phyloP scores from a whole-genome alignment of 1,139 yeast genomes.

The Barnettozyma hawaiiensis region DNA sequence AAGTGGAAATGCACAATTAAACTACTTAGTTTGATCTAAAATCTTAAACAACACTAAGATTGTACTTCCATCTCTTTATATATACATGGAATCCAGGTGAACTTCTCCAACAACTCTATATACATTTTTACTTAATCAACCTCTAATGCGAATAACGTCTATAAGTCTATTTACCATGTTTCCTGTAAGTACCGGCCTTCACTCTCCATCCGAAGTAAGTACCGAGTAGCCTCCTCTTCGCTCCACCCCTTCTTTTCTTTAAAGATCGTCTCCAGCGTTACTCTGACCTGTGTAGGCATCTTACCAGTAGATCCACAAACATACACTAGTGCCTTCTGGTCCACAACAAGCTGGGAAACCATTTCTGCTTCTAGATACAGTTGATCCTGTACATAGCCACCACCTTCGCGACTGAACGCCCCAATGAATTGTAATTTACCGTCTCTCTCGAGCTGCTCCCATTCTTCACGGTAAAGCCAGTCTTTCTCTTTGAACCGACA shows the following conservation, averaged over 20 bases:
- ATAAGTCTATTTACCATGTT: conserved; percentile 56
- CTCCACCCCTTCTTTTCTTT: conserved; percentile 26
- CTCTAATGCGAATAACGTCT: neutral
- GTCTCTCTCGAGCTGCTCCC: conserved; percentile 36
- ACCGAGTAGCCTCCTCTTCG: conserved; percentile 45
- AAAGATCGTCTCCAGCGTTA: conserved; percentile 40
- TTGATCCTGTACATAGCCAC: conserved; percentile 66
- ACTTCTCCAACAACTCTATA: too few species aligned
- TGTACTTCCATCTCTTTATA: too few species aligned
- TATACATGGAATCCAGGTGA: too few species aligned
- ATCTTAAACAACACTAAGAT: too few species aligned
- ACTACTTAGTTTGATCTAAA: too few species aligned
- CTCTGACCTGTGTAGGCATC: conserved; percentile 88
- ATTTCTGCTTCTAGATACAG: conserved; percentile 44
- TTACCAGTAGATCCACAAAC: conserved; percentile 92
- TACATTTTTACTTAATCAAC: too few species aligned
- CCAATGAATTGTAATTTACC: conserved; percentile 40
- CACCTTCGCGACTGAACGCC: conserved; percentile 59
- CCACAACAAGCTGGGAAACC: conserved; percentile 47
- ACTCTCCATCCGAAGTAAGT: conserved; percentile 57
- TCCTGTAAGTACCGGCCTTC: conserved; percentile 76
- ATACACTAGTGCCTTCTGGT: conserved; percentile 56
- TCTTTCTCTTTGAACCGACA: conserved; percentile 66
- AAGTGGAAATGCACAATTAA: too few species aligned
- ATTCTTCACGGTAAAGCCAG: conserved; percentile 53